Percentiles rank a stretch among this genome's conserved stretches.
Evolutionary conservation across 352 stramenopile species (phyloP).

Genomic region (Plasmopara viticola): DNA sequence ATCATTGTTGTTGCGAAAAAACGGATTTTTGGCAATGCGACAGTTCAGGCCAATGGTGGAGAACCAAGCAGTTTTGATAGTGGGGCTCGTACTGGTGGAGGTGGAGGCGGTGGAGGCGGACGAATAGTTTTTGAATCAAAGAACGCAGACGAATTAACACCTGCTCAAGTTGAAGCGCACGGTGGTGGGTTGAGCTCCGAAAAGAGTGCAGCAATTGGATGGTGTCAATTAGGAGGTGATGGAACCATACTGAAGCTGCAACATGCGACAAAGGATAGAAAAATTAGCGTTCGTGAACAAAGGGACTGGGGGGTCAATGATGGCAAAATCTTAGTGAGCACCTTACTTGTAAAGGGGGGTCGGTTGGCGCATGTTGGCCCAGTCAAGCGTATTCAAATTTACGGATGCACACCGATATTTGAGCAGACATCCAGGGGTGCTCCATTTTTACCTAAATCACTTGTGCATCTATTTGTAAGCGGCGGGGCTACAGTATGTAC

Average conservation of each 20-base stretch:
- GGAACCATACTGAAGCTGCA: conserved; percentile 67
- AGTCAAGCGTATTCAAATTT: conserved; percentile 60
- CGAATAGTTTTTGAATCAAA: conserved; percentile 48
- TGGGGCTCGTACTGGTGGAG: conserved; percentile 29
- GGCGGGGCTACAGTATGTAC: conserved; percentile 57
- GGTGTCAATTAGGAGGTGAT: conserved; percentile 76
- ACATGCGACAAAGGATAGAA: conserved; percentile 19
- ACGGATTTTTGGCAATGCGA: conserved; percentile 34
- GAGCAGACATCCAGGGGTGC: conserved; percentile 36
- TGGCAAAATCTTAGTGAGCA: conserved; percentile 24
- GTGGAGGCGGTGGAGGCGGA: conserved; percentile 46
- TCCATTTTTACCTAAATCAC: conserved; percentile 46
- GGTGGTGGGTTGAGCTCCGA: conserved; percentile 34
- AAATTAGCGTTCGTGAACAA: conserved; percentile 5
- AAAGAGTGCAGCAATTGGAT: conserved; percentile 35
- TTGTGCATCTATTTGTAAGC: conserved; percentile 60
- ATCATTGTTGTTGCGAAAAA: conserved; percentile 33
- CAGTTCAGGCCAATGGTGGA: conserved; percentile 50
- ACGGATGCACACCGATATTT: conserved; percentile 73
- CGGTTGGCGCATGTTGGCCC: conserved; percentile 43
- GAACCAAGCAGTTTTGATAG: conserved; percentile 33
- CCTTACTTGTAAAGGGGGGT: conserved; percentile 52
- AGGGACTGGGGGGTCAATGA: conserved; percentile 2
- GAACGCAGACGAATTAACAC: conserved; percentile 33
- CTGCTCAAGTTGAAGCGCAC: conserved; percentile 39